These are phyloP conservation scores for Gnetum montanum DNA, from an alignment of 75 land plant species.

Conservation along the genomic window DNA sequence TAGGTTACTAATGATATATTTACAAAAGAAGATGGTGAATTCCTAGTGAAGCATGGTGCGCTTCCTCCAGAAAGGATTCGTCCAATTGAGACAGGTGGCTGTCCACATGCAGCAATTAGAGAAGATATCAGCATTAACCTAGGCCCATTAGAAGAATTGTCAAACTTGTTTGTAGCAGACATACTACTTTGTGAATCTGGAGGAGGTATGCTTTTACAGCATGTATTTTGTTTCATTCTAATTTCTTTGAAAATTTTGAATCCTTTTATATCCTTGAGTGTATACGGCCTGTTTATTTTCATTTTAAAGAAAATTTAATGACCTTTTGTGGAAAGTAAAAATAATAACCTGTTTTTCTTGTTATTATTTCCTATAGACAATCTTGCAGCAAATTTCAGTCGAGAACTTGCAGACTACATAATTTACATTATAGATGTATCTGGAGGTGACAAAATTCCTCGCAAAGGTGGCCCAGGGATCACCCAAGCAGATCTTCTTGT, in stretches of 20 bases:
- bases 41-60: slow-evolving; percentile 90
- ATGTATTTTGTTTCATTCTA: too few relatives aligned
- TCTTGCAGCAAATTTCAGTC: slow-evolving; percentile 96
- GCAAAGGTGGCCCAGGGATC: slow-evolving; percentile 98
- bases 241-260: too few relatives aligned
- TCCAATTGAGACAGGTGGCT: slow-evolving; percentile 97
- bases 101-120: slow-evolving; percentile 98
- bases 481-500: slow-evolving; percentile 98
- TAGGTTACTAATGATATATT: slow-evolving; percentile 99
- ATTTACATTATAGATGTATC: slow-evolving; percentile 97
- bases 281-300: too few relatives aligned
- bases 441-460: slow-evolving; percentile 96
- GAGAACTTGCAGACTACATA: slow-evolving; percentile 94
- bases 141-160: slow-evolving; percentile 96
- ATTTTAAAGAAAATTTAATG: too few relatives aligned
- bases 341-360: too few relatives aligned
- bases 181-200: slow-evolving; percentile 99
- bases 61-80: slow-evolving; percentile 95
- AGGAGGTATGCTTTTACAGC: slow-evolving; percentile 86
- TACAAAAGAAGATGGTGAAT: slow-evolving; percentile 97
- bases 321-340: too few relatives aligned
- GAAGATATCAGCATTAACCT: slow-evolving; percentile 99
- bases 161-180: slow-evolving; percentile 67
- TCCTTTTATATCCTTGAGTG: too few relatives aligned
- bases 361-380: too few relatives aligned